Conservation (phyloP, 768 basidiomycete genomes). For the Omphalotus guepiniiformis region DNA sequence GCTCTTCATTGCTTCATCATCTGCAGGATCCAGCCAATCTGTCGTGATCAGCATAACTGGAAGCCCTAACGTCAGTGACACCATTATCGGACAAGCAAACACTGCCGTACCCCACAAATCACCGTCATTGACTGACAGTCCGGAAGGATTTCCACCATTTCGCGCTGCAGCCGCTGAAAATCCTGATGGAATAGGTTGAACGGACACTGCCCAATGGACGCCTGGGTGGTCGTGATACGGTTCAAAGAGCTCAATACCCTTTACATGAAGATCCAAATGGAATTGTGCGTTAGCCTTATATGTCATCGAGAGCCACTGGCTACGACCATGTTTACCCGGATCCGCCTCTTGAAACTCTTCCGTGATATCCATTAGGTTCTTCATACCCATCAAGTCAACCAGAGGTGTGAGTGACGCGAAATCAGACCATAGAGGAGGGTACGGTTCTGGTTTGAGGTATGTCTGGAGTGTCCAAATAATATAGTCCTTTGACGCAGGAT, state of each 20-base stretch:
- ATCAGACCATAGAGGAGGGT: slow-evolving; percentile 14
- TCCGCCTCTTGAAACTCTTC: slow-evolving; percentile 13
- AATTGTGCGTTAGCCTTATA: slow-evolving; percentile 13
- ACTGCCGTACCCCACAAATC: slow-evolving; percentile 10
- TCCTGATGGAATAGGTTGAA: slow-evolving; percentile 13
- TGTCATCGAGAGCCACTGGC: slow-evolving; percentile 13
- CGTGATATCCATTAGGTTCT: slow-evolving; percentile 11
- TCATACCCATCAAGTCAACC: slow-evolving; percentile 14
- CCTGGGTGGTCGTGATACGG: slow-evolving; percentile 12
- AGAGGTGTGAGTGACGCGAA: slow-evolving; percentile 7
- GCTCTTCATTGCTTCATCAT: slow-evolving; percentile 13
- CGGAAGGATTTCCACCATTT: slow-evolving; percentile 15
- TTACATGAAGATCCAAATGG: slow-evolving; percentile 11
- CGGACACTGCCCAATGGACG: slow-evolving; percentile 9
- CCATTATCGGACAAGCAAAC: neutral
- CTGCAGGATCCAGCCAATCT: slow-evolving; percentile 13
- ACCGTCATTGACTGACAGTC: slow-evolving; percentile 13
- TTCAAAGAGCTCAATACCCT: slow-evolving; percentile 14
- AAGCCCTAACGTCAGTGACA: neutral
- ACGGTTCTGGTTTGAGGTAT: slow-evolving; percentile 11
- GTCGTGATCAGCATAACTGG: slow-evolving; percentile 13
- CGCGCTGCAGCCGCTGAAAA: slow-evolving; percentile 1
- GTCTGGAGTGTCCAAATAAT: slow-evolving; percentile 15
- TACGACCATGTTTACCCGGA: slow-evolving; percentile 11
- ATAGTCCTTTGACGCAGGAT: slow-evolving; percentile 11